phyloP scores from a whole-genome alignment of 2,329 filamentous ascomycete species.

The Furcasterigmium sp. region DNA sequence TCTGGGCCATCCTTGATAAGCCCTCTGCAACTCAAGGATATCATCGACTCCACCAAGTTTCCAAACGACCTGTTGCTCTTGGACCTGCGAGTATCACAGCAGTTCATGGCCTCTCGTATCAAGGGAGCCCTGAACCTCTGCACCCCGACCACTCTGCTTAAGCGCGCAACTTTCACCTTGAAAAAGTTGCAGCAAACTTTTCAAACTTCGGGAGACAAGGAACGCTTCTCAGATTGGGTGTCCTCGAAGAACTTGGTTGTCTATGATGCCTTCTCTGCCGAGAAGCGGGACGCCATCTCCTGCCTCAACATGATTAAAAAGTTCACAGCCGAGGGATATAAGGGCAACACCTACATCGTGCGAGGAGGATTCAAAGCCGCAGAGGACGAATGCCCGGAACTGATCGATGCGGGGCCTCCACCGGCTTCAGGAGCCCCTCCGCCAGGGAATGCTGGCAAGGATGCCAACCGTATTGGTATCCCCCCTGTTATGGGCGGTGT shows the following conservation, averaged over 20 bases:
- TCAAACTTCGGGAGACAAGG: conserved; percentile 62
- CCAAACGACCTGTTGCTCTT: conserved; percentile 58
- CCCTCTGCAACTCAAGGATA: conserved; percentile 46
- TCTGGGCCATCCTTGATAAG: conserved; percentile 46
- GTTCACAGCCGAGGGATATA: conserved; percentile 79
- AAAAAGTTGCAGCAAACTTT: conserved; percentile 86
- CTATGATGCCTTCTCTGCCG: conserved; percentile 74
- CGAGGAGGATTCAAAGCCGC: conserved; percentile 79
- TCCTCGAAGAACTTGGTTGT: conserved; percentile 73
- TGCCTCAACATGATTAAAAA: conserved; percentile 90
- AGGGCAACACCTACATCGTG: conserved; percentile 68
- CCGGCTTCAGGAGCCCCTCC: conserved; percentile 12
- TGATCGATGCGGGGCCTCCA: conserved; percentile 50
- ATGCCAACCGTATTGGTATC: conserved; percentile 41
- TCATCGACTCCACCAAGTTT: conserved; percentile 39
- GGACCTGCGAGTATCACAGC: conserved; percentile 81
- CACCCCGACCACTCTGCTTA: conserved; percentile 89
- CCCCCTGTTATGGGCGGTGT: conserved; percentile 87
- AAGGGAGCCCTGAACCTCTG: conserved; percentile 83
- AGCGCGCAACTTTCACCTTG: conserved; percentile 84
- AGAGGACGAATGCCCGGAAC: conserved; percentile 56
- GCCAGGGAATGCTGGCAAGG: conserved; percentile 38
- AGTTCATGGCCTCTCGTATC: conserved; percentile 71
- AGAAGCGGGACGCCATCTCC: conserved; percentile 73
- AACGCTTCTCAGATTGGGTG: conserved; percentile 72